A percentile compares a stretch with the other conserved stretches of the same genome.
Conservation (phyloP, 176 grass and related monocot genomes). For the Echinochloa phyllopogon region DNA sequence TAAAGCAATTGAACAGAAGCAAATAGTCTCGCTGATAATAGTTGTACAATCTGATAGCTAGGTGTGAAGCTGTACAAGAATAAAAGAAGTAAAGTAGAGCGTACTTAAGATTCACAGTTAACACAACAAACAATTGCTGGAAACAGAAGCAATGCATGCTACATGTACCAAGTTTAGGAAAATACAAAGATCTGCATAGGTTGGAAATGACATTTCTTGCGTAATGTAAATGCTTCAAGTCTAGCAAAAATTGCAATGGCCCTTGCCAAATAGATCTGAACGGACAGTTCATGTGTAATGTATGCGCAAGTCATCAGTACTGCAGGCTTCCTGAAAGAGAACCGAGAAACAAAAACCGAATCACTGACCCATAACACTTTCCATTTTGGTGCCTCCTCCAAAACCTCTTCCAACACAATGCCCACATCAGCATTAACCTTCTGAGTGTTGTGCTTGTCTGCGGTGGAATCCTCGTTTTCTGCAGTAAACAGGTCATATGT, state of each 20-base stretch:
- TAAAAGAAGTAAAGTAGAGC: neutral
- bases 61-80: conserved; percentile 33
- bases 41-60: conserved; percentile 22
- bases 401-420: conserved; percentile 77
- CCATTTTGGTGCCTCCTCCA: conserved; percentile 97
- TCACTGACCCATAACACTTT: conserved; percentile 87
- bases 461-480: conserved; percentile 54
- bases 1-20: neutral
- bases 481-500: conserved; percentile 23
- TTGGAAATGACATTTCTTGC: neutral
- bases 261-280: conserved; percentile 5
- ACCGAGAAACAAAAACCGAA: conserved; percentile 45
- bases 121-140: neutral
- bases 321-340: conserved; percentile 19
- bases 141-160: conserved; percentile 10
- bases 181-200: neutral
- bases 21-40: conserved; percentile 30
- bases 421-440: conserved; percentile 46
- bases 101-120: neutral
- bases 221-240: neutral
- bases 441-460: conserved; percentile 28
- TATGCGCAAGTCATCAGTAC: conserved; percentile 1
- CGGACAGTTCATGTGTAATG: neutral
- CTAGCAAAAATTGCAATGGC: neutral
- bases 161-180: neutral